Evolutionary conservation across 2,329 filamentous ascomycete genomes (phyloP).

Genomic region (Xylaria sp.): DNA sequence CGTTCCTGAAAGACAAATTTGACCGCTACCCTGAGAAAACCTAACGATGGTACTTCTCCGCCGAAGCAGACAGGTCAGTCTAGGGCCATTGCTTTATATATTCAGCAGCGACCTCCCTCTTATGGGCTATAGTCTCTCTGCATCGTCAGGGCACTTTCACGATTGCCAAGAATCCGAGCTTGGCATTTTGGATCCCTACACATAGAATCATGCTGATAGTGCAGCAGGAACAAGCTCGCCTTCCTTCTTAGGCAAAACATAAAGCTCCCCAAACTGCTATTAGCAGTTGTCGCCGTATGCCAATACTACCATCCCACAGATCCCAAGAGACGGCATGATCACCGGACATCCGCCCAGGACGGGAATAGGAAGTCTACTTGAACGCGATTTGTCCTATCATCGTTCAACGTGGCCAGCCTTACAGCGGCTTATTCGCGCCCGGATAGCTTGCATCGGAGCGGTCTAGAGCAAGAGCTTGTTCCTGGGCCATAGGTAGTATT

Average conservation of each 20-base stretch:
- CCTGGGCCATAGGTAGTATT: not conserved
- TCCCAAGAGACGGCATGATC: constrained; percentile 14
- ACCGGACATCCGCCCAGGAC: not conserved
- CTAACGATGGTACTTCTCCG: not conserved
- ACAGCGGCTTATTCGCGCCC: constrained; percentile 12
- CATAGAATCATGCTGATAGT: constrained; percentile 24
- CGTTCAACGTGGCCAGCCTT: constrained; percentile 29
- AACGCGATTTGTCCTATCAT: constrained; percentile 20
- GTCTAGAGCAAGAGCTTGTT: not conserved
- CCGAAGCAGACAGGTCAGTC: not conserved
- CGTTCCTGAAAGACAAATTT: constrained; percentile 25
- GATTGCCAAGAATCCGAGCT: constrained; percentile 27
- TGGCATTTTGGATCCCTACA: constrained; percentile 28
- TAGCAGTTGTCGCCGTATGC: constrained; percentile 18
- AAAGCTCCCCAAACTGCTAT: constrained; percentile 30
- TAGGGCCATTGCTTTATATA: constrained; percentile 22
- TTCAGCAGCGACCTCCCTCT: not conserved
- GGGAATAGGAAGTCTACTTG: not conserved
- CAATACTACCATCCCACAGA: constrained; percentile 5
- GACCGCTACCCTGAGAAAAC: not conserved
- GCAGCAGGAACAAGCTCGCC: constrained; percentile 36
- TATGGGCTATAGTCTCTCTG: constrained; percentile 3
- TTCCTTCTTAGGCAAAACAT: constrained; percentile 45
- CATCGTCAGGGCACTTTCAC: constrained; percentile 10
- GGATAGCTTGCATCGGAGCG: constrained; percentile 1